A percentile compares a stretch with the other conserved stretches of the same genome.
Conservation (phyloP, 345 rosid species). For the Pelargonium nanum region DNA sequence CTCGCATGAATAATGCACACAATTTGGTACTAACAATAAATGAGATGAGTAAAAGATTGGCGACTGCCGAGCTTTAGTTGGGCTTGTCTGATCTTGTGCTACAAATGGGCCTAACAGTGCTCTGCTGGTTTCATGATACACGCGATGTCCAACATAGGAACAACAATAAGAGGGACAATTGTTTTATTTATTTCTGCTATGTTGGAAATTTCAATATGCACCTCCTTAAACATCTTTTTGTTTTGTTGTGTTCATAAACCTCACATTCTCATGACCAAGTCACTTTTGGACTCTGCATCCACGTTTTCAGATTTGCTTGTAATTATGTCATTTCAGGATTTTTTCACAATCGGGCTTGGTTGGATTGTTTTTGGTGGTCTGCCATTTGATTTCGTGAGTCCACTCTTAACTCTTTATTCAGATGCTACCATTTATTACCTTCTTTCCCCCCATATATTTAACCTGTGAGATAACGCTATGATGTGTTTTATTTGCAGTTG, state of each 20-base stretch:
- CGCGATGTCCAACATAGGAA: too few species aligned
- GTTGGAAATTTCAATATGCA: too few species aligned
- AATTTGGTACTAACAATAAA: too few species aligned
- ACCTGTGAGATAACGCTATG: neutral
- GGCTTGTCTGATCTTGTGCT: too few species aligned
- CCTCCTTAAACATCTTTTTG: neutral
- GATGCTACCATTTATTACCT: neutral
- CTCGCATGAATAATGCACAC: too few species aligned
- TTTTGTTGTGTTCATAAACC: neutral
- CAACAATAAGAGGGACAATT: too few species aligned
- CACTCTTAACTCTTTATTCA: neutral
- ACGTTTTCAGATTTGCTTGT: conserved; percentile 9
- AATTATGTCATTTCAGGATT: conserved; percentile 45
- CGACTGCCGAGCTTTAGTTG: too few species aligned
- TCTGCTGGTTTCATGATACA: too few species aligned
- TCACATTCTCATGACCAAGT: neutral
- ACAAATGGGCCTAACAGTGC: too few species aligned
- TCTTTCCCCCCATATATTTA: neutral
- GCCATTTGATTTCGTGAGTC: conserved; percentile 81
- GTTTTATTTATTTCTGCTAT: too few species aligned
- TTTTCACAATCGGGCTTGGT: conserved; percentile 84
- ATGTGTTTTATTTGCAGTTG: conserved; percentile 42
- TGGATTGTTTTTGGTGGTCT: conserved; percentile 92
- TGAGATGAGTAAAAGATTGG: too few species aligned
- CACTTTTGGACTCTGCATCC: neutral